Conservation (phyloP, 2,329 filamentous ascomycete genomes). For the Aspergillus novoparasiticus region DNA sequence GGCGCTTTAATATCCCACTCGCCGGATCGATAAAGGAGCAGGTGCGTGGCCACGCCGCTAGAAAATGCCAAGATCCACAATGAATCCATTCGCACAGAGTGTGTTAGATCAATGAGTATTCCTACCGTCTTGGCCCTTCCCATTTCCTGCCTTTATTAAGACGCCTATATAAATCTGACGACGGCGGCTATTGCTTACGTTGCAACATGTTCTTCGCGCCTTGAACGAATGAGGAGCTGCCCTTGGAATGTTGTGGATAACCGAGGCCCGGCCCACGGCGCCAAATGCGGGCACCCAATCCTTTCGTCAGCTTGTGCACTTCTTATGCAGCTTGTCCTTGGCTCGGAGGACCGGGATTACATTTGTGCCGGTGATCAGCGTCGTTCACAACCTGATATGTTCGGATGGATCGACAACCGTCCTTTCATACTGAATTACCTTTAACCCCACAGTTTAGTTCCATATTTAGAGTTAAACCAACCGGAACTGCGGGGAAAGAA, state of each 20-base stretch:
- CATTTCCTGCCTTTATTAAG: not conserved
- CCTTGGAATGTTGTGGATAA: not conserved
- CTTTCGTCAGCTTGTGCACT: not conserved
- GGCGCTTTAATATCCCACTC: not conserved
- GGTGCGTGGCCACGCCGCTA: not conserved
- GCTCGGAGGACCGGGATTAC: too few species aligned
- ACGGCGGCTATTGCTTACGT: not conserved
- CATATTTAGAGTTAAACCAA: not conserved
- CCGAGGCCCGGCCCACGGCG: not conserved
- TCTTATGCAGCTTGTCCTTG: not conserved
- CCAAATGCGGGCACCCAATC: not conserved
- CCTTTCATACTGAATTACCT: not conserved
- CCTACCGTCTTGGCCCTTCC: not conserved
- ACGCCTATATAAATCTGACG: not conserved
- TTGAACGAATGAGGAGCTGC: not conserved
- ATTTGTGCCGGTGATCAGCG: not conserved
- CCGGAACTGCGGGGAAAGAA: not conserved
- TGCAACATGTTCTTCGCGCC: too few species aligned
- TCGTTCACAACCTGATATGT: not conserved
- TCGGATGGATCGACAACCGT: not conserved
- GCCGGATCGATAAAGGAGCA: not conserved
- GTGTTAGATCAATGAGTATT: not conserved
- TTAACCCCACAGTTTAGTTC: not conserved
- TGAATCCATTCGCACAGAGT: not conserved
- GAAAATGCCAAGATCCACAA: not conserved